Conservation (phyloP, 2,329 filamentous ascomycete genomes). For the Claviceps africana region DNA sequence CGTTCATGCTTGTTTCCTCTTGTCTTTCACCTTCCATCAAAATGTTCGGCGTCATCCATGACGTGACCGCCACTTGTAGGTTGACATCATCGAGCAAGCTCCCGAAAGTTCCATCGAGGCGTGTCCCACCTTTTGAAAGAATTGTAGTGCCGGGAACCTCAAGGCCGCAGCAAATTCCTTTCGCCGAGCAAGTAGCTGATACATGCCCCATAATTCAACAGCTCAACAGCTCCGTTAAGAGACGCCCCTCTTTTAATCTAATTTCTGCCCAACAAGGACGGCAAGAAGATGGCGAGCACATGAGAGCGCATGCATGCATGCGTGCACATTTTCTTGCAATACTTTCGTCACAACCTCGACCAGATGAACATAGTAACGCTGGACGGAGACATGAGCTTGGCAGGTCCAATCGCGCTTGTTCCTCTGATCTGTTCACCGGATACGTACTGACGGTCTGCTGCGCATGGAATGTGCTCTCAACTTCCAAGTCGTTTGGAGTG, state of each 20-base stretch:
- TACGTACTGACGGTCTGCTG: neutral
- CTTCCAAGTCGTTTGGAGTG: too few relatives aligned
- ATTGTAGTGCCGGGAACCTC: neutral
- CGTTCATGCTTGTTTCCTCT: neutral
- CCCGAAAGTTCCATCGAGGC: slow-evolving; percentile 19
- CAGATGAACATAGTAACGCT: neutral
- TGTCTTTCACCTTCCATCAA: neutral
- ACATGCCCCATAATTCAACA: neutral
- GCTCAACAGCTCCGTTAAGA: neutral
- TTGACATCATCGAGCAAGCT: slow-evolving; percentile 16
- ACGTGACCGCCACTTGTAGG: slow-evolving; percentile 8
- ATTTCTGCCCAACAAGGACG: neutral
- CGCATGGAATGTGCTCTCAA: neutral
- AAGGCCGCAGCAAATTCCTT: neutral
- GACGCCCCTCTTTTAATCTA: neutral
- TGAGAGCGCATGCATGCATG: too few relatives aligned
- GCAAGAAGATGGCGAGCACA: neutral
- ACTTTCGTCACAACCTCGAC: neutral
- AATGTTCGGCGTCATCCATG: neutral
- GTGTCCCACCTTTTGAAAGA: slow-evolving; percentile 9
- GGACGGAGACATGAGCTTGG: neutral
- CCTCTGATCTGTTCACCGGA: neutral
- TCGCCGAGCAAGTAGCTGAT: neutral
- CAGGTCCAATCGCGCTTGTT: neutral
- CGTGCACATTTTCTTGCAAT: neutral